Evolutionary conservation across 140 eudicot genomes (phyloP).

Genomic region (Cichorium intybus): DNA sequence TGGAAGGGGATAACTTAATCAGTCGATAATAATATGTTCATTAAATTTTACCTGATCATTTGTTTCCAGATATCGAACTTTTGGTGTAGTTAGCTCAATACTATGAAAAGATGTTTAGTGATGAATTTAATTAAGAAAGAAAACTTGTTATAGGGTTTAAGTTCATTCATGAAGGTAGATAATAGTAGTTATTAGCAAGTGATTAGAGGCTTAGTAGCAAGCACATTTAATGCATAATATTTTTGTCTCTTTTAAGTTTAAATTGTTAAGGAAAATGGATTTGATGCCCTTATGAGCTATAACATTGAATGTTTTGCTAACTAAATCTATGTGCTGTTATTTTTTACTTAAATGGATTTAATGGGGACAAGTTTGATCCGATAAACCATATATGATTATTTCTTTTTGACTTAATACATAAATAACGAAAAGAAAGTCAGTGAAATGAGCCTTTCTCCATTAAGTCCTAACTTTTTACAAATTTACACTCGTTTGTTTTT

Average conservation of each 20-base stretch:
- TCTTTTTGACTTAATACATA: too few species aligned
- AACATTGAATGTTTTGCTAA: not conserved
- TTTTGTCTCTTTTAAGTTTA: not conserved
- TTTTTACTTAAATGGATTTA: too few species aligned
- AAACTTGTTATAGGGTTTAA: not conserved
- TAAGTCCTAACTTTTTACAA: too few species aligned
- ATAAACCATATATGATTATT: too few species aligned
- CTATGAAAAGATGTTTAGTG: too few species aligned
- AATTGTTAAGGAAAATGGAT: not conserved
- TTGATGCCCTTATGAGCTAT: not conserved
- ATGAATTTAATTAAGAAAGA: not conserved
- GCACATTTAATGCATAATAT: constrained; percentile 15
- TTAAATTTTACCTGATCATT: not conserved
- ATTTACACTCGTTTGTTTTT: too few species aligned
- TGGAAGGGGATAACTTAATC: not conserved
- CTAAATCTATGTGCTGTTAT: not conserved
- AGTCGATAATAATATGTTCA: not conserved
- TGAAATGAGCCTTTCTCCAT: too few species aligned
- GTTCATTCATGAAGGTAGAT: constrained; percentile 1
- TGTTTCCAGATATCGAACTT: too few species aligned
- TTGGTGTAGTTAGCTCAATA: too few species aligned
- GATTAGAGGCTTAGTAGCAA: not conserved
- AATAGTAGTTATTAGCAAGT: not conserved
- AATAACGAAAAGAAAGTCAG: too few species aligned
- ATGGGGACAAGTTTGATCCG: too few species aligned